Conservation (phyloP, 73 alveolate genomes). For the Paramecium sexaurelia region DNA sequence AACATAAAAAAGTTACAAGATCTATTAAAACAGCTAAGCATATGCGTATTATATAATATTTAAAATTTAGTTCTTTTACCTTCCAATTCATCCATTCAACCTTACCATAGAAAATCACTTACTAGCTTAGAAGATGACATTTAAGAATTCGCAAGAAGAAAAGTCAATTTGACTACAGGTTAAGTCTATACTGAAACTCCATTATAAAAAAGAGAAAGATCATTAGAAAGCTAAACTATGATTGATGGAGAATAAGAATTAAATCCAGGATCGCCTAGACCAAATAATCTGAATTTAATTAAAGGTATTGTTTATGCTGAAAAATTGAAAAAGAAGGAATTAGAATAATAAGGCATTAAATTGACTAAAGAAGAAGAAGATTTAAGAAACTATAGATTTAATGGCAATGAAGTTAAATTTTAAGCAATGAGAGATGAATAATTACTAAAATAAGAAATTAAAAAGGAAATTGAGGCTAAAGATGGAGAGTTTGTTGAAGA, state of each 20-base stretch:
- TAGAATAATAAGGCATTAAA: background rate
- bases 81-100: background rate
- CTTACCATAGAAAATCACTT: slow-evolving; percentile 56
- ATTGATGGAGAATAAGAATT: background rate
- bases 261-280: background rate
- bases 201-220: slow-evolving; percentile 19
- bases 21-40: slow-evolving; percentile 70
- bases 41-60: slow-evolving; percentile 31
- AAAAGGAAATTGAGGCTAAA: background rate
- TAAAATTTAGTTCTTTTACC: slow-evolving; percentile 43
- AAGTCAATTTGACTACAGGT: slow-evolving; percentile 55
- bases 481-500: background rate
- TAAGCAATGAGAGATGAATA: slow-evolving; percentile 27
- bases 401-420: background rate
- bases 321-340: slow-evolving; percentile 1
- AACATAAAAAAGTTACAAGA: slow-evolving; percentile 66
- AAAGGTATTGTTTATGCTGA: slow-evolving; percentile 40
- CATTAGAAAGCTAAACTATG: background rate
- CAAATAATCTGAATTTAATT: background rate
- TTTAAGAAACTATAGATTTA: background rate
- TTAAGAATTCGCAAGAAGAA: slow-evolving; percentile 51
- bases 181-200: slow-evolving; percentile 17
- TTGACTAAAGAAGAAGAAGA: background rate
- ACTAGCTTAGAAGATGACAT: slow-evolving; percentile 58
- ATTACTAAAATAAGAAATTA: background rate